These are phyloP conservation scores for Hanseniaspora jakobsenii DNA, from an alignment of 805 yeast genomes.

Conservation along the genomic window DNA sequence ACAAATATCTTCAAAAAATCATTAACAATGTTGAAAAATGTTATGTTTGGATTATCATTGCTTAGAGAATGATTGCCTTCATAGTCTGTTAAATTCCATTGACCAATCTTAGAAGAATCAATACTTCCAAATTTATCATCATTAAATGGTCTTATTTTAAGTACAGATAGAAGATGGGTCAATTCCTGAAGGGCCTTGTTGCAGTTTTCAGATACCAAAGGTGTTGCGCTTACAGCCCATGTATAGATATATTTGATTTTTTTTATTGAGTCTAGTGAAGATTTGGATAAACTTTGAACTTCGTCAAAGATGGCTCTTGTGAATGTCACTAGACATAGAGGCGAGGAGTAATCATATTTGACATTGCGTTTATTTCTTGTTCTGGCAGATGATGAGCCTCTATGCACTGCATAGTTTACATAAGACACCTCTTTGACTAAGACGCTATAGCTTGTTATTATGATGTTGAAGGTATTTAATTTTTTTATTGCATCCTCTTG, in stretches of 20 bases:
- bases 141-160: conserved; percentile 54
- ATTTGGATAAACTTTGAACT: conserved; percentile 67
- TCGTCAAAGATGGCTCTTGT: conserved; percentile 89
- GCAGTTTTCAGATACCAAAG: conserved; percentile 46
- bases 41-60: neutral
- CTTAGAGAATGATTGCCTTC: neutral
- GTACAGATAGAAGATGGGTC: conserved; percentile 55
- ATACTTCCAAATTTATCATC: conserved; percentile 16
- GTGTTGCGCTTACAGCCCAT: conserved; percentile 97
- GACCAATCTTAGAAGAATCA: conserved; percentile 12
- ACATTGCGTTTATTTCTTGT: conserved; percentile 17
- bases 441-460: conserved; percentile 63
- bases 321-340: conserved; percentile 68
- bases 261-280: conserved; percentile 1
- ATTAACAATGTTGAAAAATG: conserved; percentile 18
- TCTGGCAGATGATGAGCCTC: conserved; percentile 22
- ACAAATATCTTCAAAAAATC: conserved; percentile 19
- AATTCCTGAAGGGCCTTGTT: conserved; percentile 41
- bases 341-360: conserved; percentile 56
- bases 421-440: conserved; percentile 66
- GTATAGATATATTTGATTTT: conserved; percentile 70
- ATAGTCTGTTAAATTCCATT: neutral
- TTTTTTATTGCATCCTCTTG: conserved; percentile 35
- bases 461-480: conserved; percentile 56
- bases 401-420: conserved; percentile 54